Evolutionary conservation across 148 eudicot species (phyloP), one percentile per base, ranked within the genome.

Genomic region (Silene latifolia): DNA sequence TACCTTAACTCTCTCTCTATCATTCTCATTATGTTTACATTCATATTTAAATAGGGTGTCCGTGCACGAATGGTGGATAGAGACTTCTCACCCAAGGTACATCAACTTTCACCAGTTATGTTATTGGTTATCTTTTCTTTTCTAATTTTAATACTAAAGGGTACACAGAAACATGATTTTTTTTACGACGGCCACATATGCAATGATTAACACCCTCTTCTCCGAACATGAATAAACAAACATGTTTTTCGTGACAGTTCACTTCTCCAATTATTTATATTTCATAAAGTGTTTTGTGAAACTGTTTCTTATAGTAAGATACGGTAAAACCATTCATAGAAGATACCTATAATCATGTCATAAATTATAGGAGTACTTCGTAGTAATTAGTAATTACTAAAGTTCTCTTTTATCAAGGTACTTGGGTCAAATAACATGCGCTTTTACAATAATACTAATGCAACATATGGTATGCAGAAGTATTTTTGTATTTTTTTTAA

Each of bases 61-160:
- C 93, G 98, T 44, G 93, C 98, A 54, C 76, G 91, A 48, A 70
- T 94, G 87, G 87, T 94, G 60, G 96, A 90, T 54, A 91, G 86
- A 73, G 97, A 94, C 82, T 84, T 87, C 77, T 56, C 83, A 12
- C 98, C 98, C 10, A 94, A 91, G 98, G 98, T 94, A 91, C 3
- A 47, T 11, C 53, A 20, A 44, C 60, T 69, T 17, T 53, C 21
- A 23, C 19, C n/a, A 20, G 3, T 27, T 46, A 54, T 7, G 35
- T 27, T 8, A 69, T 24, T 51, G 17, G 63, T 29, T 11, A 29
- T 13, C 11, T 13, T 32, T 64, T 18, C 32, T 64, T 64, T 32
- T 44, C 44, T 66, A 15, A 14, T 63, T 27, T 63, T 29, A 27
- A 63, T 29, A 46, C 44, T 59, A 19, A 60, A 14, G 27, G 23